Evolutionary conservation across 495 filamentous ascomycete genomes (phyloP), one percentile per base, ranked within the genome.

Genomic region (Arthonia radiata): DNA sequence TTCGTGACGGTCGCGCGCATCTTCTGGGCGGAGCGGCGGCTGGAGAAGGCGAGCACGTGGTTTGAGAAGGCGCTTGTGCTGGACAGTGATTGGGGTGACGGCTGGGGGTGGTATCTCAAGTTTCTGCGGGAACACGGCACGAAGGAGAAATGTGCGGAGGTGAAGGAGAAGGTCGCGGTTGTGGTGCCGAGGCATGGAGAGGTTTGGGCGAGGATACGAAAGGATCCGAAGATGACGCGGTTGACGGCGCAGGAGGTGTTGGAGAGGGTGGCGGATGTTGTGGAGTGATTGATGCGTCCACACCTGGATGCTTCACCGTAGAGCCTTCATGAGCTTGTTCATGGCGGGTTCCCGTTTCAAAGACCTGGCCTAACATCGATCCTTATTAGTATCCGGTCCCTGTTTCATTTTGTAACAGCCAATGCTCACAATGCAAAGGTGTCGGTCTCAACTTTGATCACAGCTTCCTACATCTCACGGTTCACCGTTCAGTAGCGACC

Each of bases 31-130:
- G 72, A 79, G 46, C 57, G 86, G 4, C 69, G 70, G 41, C 53
- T 94, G 13, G 82, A 92, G 32, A 82, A 91, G 42, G 82, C 89
- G 7, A 65, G 72, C 50, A 82, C 66, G 30, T 97, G 86, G 86
- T 94, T 97, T 41, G 76, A 90, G 54, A 86, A 91, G 51, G 86
- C 86, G 3, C 68, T 91, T 28, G 49, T 90, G 29, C 55, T 80
- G 8, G 78, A 94, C 39, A 60, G 67, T 15, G 82, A 93, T 44
- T 46, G 68, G 17, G 86, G 89, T 17, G 86, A 97, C 52, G 79
- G 71, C 4, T 97, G 86, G 86, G 86, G 79, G 21, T 97, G 83
- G 83, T 97, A 92, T 39, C 86, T 74, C 48, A 89, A 83, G 49
- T 97, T 93, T 41, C 42, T 93, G 37, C 31, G 61, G 34, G 71